These are phyloP conservation scores for Elsinoe batatas DNA, from an alignment of 2,329 filamentous ascomycete genomes.

Conservation along the genomic window DNA sequence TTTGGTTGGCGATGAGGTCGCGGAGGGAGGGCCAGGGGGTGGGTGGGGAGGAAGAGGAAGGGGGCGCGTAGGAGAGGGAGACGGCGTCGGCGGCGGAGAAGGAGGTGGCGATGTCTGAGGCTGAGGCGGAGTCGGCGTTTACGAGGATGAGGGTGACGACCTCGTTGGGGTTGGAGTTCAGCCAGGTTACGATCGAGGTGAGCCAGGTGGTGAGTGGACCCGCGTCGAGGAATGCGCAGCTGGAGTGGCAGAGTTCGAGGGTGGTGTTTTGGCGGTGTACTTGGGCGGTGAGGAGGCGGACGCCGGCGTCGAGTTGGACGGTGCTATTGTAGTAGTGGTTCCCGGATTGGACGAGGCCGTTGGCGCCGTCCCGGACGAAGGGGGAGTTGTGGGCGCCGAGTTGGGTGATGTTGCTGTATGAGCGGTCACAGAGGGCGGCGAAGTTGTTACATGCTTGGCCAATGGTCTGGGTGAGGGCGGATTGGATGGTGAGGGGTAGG, in stretches of 20 bases:
- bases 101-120: constrained; percentile 44
- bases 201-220: constrained; percentile 58
- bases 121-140: constrained; percentile 53
- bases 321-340: constrained; percentile 65
- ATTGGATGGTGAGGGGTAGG: constrained; percentile 12
- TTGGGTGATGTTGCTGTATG: constrained; percentile 68
- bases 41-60: constrained; percentile 33
- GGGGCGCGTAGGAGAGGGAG: constrained; percentile 50
- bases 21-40: constrained; percentile 62
- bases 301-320: constrained; percentile 57
- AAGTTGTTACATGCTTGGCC: constrained; percentile 62
- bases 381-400: constrained; percentile 67
- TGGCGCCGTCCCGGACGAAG: constrained; percentile 57
- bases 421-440: constrained; percentile 57
- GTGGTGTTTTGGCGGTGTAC: constrained; percentile 44
- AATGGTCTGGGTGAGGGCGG: constrained; percentile 9
- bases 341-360: constrained; percentile 52
- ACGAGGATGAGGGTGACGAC: constrained; percentile 67
- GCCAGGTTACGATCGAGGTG: constrained; percentile 53
- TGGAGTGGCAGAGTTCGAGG: constrained; percentile 54
- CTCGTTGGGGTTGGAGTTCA: constrained; percentile 60
- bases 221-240: constrained; percentile 58
- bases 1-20: constrained; percentile 53
- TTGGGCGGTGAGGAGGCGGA: constrained; percentile 62
- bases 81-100: constrained; percentile 52